Base-by-base conservation (phyloP, 192 early-diverging fungal genomes). In the Entomortierella beljakovae region DNA sequence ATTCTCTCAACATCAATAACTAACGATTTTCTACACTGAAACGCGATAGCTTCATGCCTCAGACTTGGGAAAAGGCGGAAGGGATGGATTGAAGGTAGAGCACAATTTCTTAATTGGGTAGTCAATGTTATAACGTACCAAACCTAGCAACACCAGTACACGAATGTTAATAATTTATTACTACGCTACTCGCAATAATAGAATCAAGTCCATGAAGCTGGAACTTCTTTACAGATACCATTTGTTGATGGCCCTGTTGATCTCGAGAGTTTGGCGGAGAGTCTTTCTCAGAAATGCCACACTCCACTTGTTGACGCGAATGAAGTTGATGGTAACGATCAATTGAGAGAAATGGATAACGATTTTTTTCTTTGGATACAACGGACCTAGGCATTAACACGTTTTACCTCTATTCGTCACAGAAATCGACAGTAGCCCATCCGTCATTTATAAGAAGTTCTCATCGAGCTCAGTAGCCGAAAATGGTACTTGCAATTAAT, bases 371-470 rank as follows among this genome's bases (percentile, higher is more conserved):
- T n/a, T n/a, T n/a, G n/a, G n/a, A n/a, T n/a, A n/a, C n/a, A n/a
- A n/a, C n/a, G n/a, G n/a, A n/a, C n/a, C n/a, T n/a, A 37, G n/a
- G 56, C 10, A 57, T 6, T 28, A 10, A 11, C 55, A 9, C 32
- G 55, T 6, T 8, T 57, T 16, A 3, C 7, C 40, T 46, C 5
- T 31, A 23, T 55, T 31, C n/a, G 6, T 51, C 6, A 9, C 58
- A 42, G 29, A 28, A 20, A 28, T 46, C 53, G 18, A 26, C 40
- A 68, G 72, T 18, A 62, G 37, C 31, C 57, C 75, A 26, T 64
- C 62, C 8, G 68, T 79, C 49, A 64, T 79, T 31, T 79, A 69
- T 62, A 69, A 70, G 67, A 69, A 52, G 49, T 42, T 79, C 34
- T 29, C 52, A 15, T 42, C 67, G 6, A 50, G 60, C 26, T 79